Conservation (phyloP, 148 eudicot genomes). For the Linanthus parryae region DNA sequence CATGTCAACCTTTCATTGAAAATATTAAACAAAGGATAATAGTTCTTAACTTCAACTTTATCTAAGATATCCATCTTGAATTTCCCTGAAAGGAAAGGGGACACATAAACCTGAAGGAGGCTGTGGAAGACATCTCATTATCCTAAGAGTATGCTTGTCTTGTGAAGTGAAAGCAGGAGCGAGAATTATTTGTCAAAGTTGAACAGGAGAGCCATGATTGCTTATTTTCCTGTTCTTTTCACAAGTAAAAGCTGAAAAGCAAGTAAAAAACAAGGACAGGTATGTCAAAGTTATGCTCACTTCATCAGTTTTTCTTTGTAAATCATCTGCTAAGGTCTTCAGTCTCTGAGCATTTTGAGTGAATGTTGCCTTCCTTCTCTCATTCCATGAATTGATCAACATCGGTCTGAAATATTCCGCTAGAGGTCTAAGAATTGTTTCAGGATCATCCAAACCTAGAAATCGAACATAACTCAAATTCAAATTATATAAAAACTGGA, state of each 20-base stretch:
- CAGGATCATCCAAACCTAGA: slow-evolving; percentile 65
- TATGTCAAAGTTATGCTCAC: slow-evolving; percentile 37
- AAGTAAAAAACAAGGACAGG: too few species aligned
- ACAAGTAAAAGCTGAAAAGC: too few species aligned
- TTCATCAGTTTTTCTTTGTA: slow-evolving; percentile 92
- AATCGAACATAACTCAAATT: slow-evolving; percentile 12
- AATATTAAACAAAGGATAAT: background rate
- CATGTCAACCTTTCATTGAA: too few species aligned
- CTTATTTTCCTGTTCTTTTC: too few species aligned
- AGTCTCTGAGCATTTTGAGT: slow-evolving; percentile 80
- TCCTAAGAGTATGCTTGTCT: too few species aligned
- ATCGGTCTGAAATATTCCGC: slow-evolving; percentile 79
- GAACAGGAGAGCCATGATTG: too few species aligned
- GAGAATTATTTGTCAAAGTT: too few species aligned
- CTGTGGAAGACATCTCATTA: too few species aligned
- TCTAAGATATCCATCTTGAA: too few species aligned
- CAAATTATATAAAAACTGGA: slow-evolving; percentile 13
- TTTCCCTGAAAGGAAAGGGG: too few species aligned
- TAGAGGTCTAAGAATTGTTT: slow-evolving; percentile 65
- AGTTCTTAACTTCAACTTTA: background rate
- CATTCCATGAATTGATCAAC: slow-evolving; percentile 77
- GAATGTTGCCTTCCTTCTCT: slow-evolving; percentile 62
- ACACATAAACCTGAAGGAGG: too few species aligned
- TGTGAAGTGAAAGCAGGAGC: too few species aligned
- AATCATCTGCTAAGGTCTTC: slow-evolving; percentile 53